Percentiles rank a stretch among this genome's conserved stretches.
Conservation (phyloP, 1,284 basidiomycete species). For the Puccinia horiana region DNA sequence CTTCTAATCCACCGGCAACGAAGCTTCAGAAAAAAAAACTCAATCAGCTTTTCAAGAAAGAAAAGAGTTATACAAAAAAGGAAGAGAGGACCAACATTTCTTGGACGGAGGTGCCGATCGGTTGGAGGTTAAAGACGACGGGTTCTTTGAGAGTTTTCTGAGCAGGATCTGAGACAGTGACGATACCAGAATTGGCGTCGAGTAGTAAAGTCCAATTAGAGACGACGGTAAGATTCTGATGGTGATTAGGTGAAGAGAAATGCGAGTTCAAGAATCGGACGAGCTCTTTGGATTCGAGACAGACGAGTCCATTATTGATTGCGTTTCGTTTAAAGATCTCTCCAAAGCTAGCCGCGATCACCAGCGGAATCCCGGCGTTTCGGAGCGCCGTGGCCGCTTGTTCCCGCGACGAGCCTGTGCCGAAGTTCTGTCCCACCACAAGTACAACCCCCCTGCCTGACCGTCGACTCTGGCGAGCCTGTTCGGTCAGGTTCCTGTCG, state of each 20-base stretch:
- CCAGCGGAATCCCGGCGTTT: constrained; percentile 85
- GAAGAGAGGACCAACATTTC: constrained; percentile 66
- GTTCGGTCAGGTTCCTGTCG: constrained; percentile 55
- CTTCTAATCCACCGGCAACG: constrained; percentile 62
- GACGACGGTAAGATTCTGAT: constrained; percentile 75
- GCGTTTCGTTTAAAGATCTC: constrained; percentile 99
- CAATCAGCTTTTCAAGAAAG: not conserved
- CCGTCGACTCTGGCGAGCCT: constrained; percentile 50
- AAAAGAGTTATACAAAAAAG: not conserved
- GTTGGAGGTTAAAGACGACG: constrained; percentile 70
- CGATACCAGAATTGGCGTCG: constrained; percentile 66
- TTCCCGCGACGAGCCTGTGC: constrained; percentile 96
- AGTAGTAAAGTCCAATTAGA: constrained; percentile 71
- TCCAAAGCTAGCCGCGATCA: constrained; percentile 94
- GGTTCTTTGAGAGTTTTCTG: constrained; percentile 54
- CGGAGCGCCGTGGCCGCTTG: constrained; percentile 97
- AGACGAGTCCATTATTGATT: constrained; percentile 97
- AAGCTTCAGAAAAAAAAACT: not conserved
- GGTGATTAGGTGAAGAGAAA: constrained; percentile 70
- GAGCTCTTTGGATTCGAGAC: constrained; percentile 85
- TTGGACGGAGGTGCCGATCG: constrained; percentile 85
- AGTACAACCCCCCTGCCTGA: constrained; percentile 72
- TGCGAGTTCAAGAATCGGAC: constrained; percentile 76
- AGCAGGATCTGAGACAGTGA: constrained; percentile 63
- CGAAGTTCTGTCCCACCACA: constrained; percentile 95